Base-by-base conservation (phyloP, 1,284 basidiomycete species). In the Pseudomicrostroma phylloplanum region DNA sequence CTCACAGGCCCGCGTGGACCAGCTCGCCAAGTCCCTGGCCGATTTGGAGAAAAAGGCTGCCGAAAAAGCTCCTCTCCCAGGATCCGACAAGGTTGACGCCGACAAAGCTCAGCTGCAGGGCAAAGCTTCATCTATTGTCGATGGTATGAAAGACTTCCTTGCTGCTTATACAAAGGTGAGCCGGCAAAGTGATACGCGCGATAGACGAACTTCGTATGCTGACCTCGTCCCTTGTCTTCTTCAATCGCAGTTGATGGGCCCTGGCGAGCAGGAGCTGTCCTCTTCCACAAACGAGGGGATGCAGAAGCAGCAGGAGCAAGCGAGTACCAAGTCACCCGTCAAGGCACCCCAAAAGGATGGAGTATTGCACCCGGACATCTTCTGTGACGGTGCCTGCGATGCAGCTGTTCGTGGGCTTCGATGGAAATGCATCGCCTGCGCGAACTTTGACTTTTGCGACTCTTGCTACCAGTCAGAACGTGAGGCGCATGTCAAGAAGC, bases 351-450 rank as follows among this genome's bases (percentile, higher is more conserved):
- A 54, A 48, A 48, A 48, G 43, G 43, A 48, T 17, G 21, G 21
- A 15, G 26, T 26, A 6, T 25, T 19, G 51, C 51, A 54, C 21
- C 51, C 51, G 13, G 25, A 54, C 51, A 54, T 54, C 51, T 54
- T 23, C 51, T 54, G 51, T 19, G 51, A 54, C 25, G 51, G 51
- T 21, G 21, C 51, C 13, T 54, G 51, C 25, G 51, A 54, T 54
- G n/a, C 17, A 19, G 21, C n/a, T 6, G 51, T 54, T 13, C 13
- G 13, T 2, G 51, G 51, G 7, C 19, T 54, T 15, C 51, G 51
- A 2, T 54, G n/a, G 21, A 54, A 54, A 25, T 54, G 51, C 51
- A 25, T 26, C 25, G 6, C 51, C 6, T 54, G 51, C 51, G 7
- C 51, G 7, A 19, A 54, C 51, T 54, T 54, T 25, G 51, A 54